These are phyloP conservation scores for Boletellus ananas DNA, from an alignment of 768 basidiomycete species.

Conservation along the genomic window DNA sequence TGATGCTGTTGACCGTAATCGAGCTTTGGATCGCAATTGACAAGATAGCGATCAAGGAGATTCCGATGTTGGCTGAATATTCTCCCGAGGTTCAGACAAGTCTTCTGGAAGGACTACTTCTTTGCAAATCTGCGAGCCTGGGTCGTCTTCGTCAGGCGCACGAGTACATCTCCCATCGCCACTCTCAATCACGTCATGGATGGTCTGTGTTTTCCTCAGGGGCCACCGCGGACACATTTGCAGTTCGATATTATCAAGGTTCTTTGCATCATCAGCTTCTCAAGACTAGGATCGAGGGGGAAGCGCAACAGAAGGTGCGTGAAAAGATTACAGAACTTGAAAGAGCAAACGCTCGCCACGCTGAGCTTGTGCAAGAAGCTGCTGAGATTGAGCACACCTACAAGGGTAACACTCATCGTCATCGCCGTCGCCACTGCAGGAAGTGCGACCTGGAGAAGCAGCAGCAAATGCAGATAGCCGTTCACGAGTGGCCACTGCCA, in stretches of 20 bases:
- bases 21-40: slow-evolving; percentile 40
- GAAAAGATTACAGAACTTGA: slow-evolving; percentile 30
- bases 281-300: slow-evolving; percentile 27
- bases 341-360: slow-evolving; percentile 17
- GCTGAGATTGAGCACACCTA: background rate
- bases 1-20: slow-evolving; percentile 38
- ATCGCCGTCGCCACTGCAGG: slow-evolving; percentile 11
- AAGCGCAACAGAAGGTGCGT: slow-evolving; percentile 16
- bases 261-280: slow-evolving; percentile 23
- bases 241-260: slow-evolving; percentile 31
- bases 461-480: slow-evolving; percentile 26
- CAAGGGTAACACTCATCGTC: background rate
- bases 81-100: slow-evolving; percentile 31
- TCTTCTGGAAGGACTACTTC: slow-evolving; percentile 26
- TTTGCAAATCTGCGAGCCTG: slow-evolving; percentile 28
- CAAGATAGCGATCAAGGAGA: slow-evolving; percentile 13
- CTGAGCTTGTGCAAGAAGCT: slow-evolving; percentile 3
- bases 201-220: slow-evolving; percentile 34
- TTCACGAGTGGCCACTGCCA: slow-evolving; percentile 49
- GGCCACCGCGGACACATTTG: slow-evolving; percentile 22
- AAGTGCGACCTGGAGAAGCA: slow-evolving; percentile 28
- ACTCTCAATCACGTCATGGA: slow-evolving; percentile 8
- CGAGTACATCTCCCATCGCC: slow-evolving; percentile 32
- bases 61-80: slow-evolving; percentile 28
- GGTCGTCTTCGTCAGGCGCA: slow-evolving; percentile 24